Base-by-base conservation (phyloP, 306 rosid species). In the Quercus aquifolioides region DNA sequence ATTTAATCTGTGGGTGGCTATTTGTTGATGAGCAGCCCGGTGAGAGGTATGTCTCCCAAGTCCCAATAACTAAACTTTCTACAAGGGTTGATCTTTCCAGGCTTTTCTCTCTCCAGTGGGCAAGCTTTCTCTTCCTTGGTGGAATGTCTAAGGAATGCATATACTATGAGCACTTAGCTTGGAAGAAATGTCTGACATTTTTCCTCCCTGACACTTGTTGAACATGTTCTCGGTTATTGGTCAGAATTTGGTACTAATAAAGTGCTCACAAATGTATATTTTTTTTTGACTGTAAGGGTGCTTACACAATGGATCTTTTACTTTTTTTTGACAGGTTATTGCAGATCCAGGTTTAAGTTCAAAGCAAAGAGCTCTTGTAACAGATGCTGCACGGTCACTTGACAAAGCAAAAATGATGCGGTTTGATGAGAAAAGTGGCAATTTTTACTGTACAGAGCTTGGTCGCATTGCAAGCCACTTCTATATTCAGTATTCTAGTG, bases 381-480 rank as follows among this genome's bases (percentile, higher is more conserved):
- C 91, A 76, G 99, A 92, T 85, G 97, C 97, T 83, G 99, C 99
- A 71, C 97, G 99, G 71, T 84, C 97, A 57, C 97, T 94, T 56
- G 99, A 94, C 87, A 92, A 90, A 84, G 97, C 99, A 69, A 94
- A 91, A 87, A 94, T 94, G 99, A 94, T 94, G 97, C 95, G 99
- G 55, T 94, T 94, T 90, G 99, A 94, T 84, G 99, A 94, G 84
- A 94, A 92, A 90, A 94, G 97, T 81, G 99, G 99, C 85, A 94
- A 92, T 78, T 94, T 94, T 83, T 94, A 92, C 83, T 94, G 99
- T 83, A 94, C 99, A 15, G 99, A 94, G 94, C 97, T 94, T 74
- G 99, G 99, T 84, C 99, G 99, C 86, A 94, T 94, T 86, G 99
- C 99, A 43, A 94, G 99, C 85, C 99, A 94, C 90, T 94, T 94